Percentiles rank a stretch among this genome's conserved stretches.
Evolutionary conservation across 805 yeast species (phyloP).

Genomic region (Wickerhamiella lipophila): DNA sequence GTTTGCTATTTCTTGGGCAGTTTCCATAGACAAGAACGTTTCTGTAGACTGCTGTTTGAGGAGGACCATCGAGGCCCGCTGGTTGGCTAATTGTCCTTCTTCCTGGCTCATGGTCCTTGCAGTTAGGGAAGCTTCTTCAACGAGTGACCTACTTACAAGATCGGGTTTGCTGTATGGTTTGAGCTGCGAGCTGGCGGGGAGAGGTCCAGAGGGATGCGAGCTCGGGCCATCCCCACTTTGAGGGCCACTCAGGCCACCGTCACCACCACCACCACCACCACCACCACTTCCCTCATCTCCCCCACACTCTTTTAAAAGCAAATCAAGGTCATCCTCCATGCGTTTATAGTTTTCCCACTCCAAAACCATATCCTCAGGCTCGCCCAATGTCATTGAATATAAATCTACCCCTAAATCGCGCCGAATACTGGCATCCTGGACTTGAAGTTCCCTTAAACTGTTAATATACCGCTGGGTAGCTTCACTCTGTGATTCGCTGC

Average conservation of each 20-base stretch:
- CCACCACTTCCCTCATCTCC: neutral
- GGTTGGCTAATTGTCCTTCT: neutral
- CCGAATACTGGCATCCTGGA: constrained; percentile 14
- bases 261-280: neutral
- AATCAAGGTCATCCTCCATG: neutral
- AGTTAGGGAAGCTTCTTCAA: neutral
- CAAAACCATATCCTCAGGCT: neutral
- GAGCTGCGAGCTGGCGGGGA: neutral
- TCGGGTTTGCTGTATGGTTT: neutral
- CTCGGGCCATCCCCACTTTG: neutral
- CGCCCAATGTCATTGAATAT: constrained; percentile 9
- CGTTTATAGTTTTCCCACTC: constrained; percentile 8
- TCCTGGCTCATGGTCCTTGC: neutral
- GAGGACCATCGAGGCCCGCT: neutral
- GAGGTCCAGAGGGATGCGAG: no score
- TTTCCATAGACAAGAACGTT: neutral
- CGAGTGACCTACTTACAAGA: neutral
- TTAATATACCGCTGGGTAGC: constrained; percentile 11
- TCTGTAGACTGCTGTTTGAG: neutral
- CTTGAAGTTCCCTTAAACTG: constrained; percentile 16
- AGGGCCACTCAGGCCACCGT: no score
- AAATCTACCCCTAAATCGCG: constrained; percentile 2
- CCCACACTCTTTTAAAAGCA: neutral
- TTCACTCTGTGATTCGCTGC: constrained; percentile 37
- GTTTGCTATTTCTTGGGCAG: neutral